These are phyloP conservation scores for Termitomyces sp. DNA, from an alignment of 768 basidiomycete species.

Conservation along the genomic window DNA sequence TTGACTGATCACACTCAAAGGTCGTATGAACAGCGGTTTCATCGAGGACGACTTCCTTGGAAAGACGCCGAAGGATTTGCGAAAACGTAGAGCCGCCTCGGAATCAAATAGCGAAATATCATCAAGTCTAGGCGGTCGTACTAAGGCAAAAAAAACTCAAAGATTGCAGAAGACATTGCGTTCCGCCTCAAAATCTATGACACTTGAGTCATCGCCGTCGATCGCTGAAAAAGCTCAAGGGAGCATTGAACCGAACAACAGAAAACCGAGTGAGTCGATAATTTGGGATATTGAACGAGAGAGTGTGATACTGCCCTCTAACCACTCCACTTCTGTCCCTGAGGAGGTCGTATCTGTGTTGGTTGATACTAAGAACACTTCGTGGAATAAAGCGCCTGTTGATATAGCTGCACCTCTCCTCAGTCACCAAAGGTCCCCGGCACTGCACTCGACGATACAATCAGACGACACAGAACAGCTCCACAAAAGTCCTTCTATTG, in stretches of 20 bases:
- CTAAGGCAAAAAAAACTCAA: neutral
- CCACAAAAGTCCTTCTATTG: constrained; percentile 16
- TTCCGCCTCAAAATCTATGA: neutral
- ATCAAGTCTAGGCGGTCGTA: neutral
- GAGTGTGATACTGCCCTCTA: constrained; percentile 19
- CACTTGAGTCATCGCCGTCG: neutral
- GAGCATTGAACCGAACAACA: neutral
- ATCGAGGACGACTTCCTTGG: constrained; percentile 6
- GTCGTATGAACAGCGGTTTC: neutral
- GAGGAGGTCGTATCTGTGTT: constrained; percentile 22
- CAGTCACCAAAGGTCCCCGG: neutral
- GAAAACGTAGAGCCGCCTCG: neutral
- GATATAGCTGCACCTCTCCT: neutral
- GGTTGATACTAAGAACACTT: constrained; percentile 25
- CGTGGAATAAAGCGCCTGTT: neutral
- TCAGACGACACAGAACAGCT: neutral
- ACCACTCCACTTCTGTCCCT: neutral
- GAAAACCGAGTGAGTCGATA: constrained; percentile 27
- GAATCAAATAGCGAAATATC: neutral
- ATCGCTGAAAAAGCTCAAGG: neutral
- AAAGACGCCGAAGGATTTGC: neutral
- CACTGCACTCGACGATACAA: neutral
- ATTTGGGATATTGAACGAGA: constrained; percentile 55
- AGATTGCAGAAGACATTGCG: neutral
- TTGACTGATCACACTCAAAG: neutral